These are phyloP conservation scores for Bromus sterilis DNA, from an alignment of 176 grass and related monocot genomes.

Conservation along the genomic window DNA sequence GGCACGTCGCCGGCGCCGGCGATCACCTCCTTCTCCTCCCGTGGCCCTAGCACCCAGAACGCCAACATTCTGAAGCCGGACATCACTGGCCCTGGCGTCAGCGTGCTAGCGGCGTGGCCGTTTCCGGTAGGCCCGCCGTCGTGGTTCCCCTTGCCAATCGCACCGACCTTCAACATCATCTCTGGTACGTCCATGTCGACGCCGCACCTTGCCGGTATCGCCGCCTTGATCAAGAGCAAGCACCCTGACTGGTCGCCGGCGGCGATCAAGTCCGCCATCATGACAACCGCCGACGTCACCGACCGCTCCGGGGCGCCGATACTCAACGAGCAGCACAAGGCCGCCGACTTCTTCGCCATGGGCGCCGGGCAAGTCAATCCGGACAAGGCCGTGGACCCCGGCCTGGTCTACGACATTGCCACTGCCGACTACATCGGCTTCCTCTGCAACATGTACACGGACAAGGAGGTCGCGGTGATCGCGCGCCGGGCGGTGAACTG, in stretches of 20 bases:
- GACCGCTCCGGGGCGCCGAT: conserved; percentile 13
- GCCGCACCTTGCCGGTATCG: conserved; percentile 32
- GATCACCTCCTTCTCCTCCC: neutral
- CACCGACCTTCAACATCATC: conserved; percentile 55
- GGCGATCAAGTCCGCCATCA: conserved; percentile 54
- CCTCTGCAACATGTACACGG: neutral
- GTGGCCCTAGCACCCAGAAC: neutral
- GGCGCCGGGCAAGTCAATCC: neutral
- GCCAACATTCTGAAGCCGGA: neutral
- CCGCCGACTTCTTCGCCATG: neutral
- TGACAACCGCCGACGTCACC: conserved; percentile 30
- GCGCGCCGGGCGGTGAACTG: neutral
- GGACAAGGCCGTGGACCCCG: neutral
- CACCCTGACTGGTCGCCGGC: conserved; percentile 55
- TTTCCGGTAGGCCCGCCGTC: neutral
- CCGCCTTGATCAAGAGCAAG: conserved; percentile 32
- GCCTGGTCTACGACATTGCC: neutral
- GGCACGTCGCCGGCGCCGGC: neutral
- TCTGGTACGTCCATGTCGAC: conserved; percentile 80
- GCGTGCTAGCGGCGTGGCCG: neutral
- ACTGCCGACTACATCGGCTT: neutral
- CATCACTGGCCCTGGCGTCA: neutral
- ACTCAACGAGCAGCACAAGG: conserved; percentile 12
- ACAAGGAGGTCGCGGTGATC: neutral
- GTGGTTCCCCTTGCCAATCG: neutral